These are phyloP conservation scores for Solanum tarijense DNA, from an alignment of 257 asterid genomes.

Conservation along the genomic window DNA sequence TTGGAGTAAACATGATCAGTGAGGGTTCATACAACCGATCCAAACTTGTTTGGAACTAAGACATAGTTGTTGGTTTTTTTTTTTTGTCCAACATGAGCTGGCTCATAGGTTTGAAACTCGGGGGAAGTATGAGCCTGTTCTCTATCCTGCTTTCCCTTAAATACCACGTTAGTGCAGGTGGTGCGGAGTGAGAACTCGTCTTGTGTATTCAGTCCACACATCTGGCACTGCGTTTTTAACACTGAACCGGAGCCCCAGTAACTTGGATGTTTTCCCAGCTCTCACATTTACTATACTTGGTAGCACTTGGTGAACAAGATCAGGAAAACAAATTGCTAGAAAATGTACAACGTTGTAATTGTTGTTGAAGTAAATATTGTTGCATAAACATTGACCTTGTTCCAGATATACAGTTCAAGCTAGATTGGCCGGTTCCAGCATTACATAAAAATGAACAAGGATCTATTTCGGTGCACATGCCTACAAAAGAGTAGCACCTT, in stretches of 20 bases:
- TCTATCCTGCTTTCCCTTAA: not conserved
- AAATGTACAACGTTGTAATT: not conserved
- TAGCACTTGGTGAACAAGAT: not conserved
- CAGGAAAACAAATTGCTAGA: not conserved
- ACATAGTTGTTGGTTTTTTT: not conserved
- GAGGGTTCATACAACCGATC: not conserved
- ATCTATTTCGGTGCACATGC: not conserved
- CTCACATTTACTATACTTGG: not conserved
- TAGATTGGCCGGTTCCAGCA: not conserved
- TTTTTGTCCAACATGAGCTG: not conserved
- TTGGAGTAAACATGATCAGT: not conserved
- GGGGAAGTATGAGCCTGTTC: not conserved
- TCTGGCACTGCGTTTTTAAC: not conserved
- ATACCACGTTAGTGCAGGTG: not conserved
- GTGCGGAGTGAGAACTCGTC: not conserved
- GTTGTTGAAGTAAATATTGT: not conserved
- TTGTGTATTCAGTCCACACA: not conserved
- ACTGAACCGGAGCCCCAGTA: not conserved
- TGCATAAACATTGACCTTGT: not conserved
- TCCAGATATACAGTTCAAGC: not conserved
- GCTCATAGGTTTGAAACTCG: not conserved
- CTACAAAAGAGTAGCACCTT: conserved; percentile 1
- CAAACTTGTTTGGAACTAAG: not conserved
- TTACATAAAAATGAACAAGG: not conserved
- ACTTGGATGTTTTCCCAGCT: not conserved